These are phyloP conservation scores for Bifiguratus adelaidae DNA, from an alignment of 192 early-diverging fungal species.

Conservation along the genomic window DNA sequence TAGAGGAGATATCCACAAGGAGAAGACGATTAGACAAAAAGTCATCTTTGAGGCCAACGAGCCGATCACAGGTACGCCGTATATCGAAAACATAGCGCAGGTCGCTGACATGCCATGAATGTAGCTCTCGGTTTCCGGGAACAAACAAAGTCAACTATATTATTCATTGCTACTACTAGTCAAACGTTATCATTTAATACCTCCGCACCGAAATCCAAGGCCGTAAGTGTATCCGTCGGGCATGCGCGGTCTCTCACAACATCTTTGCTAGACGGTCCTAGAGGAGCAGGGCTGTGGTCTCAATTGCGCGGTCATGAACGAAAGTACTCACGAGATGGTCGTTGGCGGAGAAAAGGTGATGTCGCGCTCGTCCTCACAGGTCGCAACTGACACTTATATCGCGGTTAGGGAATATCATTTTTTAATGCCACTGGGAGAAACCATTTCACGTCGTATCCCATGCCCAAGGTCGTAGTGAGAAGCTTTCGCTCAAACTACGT, in stretches of 20 bases:
- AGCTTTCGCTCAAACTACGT: conserved; percentile 66
- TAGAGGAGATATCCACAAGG: conserved; percentile 71
- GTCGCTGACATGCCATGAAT: too few species aligned
- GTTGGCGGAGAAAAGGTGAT: conserved; percentile 72
- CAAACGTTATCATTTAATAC: conserved; percentile 52
- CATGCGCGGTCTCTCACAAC: not conserved
- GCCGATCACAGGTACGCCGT: conserved; percentile 81
- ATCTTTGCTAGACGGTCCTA: conserved; percentile 34
- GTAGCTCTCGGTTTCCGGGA: conserved; percentile 70
- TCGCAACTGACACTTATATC: too few species aligned
- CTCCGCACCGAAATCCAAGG: too few species aligned
- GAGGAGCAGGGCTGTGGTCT: conserved; percentile 81
- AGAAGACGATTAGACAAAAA: conserved; percentile 66
- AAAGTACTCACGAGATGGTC: conserved; percentile 63
- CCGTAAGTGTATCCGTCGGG: too few species aligned
- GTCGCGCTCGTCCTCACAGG: too few species aligned
- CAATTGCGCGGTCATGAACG: conserved; percentile 63
- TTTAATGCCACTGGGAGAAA: conserved; percentile 85
- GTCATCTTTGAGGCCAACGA: conserved; percentile 76
- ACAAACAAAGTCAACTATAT: conserved; percentile 41
- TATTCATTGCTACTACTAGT: conserved; percentile 62
- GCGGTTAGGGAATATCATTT: conserved; percentile 79
- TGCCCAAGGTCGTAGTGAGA: conserved; percentile 49
- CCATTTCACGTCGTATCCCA: conserved; percentile 83
- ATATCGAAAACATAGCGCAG: too few species aligned